These are phyloP conservation scores for Beauveria asiatica DNA, from an alignment of 2,329 filamentous ascomycete species.

Conservation along the genomic window DNA sequence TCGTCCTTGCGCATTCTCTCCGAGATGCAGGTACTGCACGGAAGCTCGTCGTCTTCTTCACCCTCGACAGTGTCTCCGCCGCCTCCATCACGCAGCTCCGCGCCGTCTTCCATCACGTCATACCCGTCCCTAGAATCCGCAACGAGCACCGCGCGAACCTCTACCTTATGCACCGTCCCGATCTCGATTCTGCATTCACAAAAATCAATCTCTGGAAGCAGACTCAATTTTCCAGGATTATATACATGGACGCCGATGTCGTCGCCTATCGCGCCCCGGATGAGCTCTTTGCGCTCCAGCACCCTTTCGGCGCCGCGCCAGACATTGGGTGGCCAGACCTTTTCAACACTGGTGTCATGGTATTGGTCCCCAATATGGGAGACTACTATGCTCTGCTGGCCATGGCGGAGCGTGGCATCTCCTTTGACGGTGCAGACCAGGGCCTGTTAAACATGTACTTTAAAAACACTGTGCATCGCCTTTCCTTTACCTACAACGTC, in stretches of 20 bases:
- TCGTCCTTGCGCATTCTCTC: conserved; percentile 88
- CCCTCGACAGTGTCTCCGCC: conserved; percentile 66
- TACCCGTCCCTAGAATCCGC: conserved; percentile 71
- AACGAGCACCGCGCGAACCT: conserved; percentile 76
- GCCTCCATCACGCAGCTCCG: conserved; percentile 72
- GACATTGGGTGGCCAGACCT: conserved; percentile 98
- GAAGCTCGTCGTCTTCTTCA: conserved; percentile 78
- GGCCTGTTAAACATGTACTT: conserved; percentile 94
- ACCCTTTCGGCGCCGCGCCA: conserved; percentile 64
- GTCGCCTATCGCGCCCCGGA: conserved; percentile 87
- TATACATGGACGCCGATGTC: conserved; percentile 91
- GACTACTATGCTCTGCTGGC: conserved; percentile 80
- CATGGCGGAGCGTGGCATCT: conserved; percentile 78
- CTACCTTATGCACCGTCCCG: conserved; percentile 81
- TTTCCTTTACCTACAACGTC: conserved; percentile 95
- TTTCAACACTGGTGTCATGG: conserved; percentile 98
- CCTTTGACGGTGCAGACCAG: conserved; percentile 95
- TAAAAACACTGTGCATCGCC: conserved; percentile 68
- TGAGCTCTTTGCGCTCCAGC: conserved; percentile 68
- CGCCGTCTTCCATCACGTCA: conserved; percentile 80
- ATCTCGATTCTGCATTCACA: conserved; percentile 88
- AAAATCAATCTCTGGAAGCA: conserved; percentile 94
- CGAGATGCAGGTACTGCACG: conserved; percentile 82
- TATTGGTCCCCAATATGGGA: conserved; percentile 73
- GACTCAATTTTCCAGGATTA: conserved; percentile 80